Base-by-base conservation (phyloP, 306 rosid genomes). In the Fragaria nilgerrensis region DNA sequence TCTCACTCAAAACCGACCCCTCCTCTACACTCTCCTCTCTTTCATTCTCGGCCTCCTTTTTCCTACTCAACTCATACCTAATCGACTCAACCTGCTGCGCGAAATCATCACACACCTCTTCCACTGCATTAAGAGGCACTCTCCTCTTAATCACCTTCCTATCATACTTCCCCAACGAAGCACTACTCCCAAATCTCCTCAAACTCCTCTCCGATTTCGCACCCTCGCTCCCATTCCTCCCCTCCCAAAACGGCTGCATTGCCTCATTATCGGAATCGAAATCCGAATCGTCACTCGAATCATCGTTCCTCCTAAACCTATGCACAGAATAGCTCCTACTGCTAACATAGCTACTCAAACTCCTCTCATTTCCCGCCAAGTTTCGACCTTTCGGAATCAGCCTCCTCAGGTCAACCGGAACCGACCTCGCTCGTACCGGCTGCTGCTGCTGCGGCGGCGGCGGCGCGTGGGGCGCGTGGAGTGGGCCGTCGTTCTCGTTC, bases 101-200 rank as follows among this genome's bases (percentile, higher is more conserved):
- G 65, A 87, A 77, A 79, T 87, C 87, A 77, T 86, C 87, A 44
- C 65, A 59, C 53, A 78, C 89, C 41, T 89, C 90, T 1, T 83
- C 87, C 65, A 62, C 80, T 15, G 77, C 1, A 76, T 78, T 84
- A 0, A 82, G 88, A 20, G 83, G 83, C 48, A 90, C 81, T 78
- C 97, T 85, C 87, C 87, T 88, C 80, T 77, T 86, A 36, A 55
- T 84, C 34, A 73, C 81, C 87, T 92, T 95, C 58, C 87, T 79
- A 83, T 95, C 97, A 85, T 83, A 80, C 79, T 84, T 87, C 62
- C 97, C 96, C 84, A 94, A 73, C 20, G 97, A 83, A 83, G 95
- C 93, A 84, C 88, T 88, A 47, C 96, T 88, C 22, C 93, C 95
- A n/a, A 72, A 74, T 76, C 56, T 89, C 84, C 66, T 85, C 79